Evolutionary conservation across 768 basidiomycete species (phyloP), one percentile per base, ranked within the genome.

Genomic region (Auriculariales sp.): DNA sequence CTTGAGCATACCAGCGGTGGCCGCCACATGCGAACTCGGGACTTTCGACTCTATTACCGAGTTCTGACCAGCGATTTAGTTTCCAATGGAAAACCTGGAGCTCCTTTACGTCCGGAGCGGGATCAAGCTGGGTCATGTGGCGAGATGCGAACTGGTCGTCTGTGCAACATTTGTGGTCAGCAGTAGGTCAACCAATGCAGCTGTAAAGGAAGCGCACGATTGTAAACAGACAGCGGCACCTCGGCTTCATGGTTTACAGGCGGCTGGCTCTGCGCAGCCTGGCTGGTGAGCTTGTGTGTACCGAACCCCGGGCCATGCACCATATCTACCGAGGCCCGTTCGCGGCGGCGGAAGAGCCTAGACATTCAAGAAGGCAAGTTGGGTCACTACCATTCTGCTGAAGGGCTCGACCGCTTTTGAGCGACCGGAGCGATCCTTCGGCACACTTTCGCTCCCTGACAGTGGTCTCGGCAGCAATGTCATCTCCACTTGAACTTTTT

Each of bases 1-100:
- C 25, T 51, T 44, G 44, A n/a, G 66, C 75, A 54, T 56, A 93
- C 95, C 95, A 99, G 74, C 82, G 83, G 68, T 99, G 95, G 53
- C 92, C 93, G 53, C 95, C 95, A 66, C 93, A 97, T 54, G 88
- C 84, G 61, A 99, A 99, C 56, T 97, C 93, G 25, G 83, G 81
- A 67, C 89, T 83, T 9, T 88, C 91, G 32, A 95, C 66, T 66
- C 93, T 91, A 77, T 97, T 98, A 52, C 94, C 90, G 59, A 94
- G 72, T 58, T 90, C 87, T 71, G 84, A 87, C 91, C 95, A 99
- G 56, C 81, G 81, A 28, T 67, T 69, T 50, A 98, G 67, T 54
- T 69, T 71, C 95, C 95, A 99, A 14, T 78, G 75, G 61, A 74
- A 94, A n/a, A 92, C 89, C 60, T 81, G 80, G 66, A 94, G 91